These are phyloP conservation scores for Leishmania turanica DNA, from an alignment of 208 protist species.

Conservation along the genomic window DNA sequence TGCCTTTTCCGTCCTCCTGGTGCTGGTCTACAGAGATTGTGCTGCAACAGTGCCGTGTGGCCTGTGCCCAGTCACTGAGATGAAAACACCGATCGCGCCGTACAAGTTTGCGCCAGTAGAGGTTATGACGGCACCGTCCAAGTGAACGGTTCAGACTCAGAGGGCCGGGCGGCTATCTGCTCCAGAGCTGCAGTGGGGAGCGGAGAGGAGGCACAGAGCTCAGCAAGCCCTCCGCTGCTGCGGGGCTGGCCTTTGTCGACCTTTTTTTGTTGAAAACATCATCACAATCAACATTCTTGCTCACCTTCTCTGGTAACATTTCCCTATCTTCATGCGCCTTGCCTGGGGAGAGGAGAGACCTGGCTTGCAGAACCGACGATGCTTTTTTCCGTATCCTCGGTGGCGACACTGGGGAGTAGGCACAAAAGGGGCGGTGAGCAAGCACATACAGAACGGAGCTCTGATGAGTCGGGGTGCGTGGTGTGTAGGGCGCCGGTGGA, in stretches of 20 bases:
- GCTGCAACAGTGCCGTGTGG: not conserved
- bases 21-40: not conserved
- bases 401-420: not conserved
- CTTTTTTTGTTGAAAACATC: not conserved
- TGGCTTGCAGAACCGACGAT: not conserved
- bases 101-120: not conserved
- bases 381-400: not conserved
- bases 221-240: not conserved
- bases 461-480: not conserved
- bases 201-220: not conserved
- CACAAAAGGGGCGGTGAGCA: not conserved
- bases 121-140: conserved; percentile 1
- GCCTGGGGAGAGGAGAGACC: not conserved
- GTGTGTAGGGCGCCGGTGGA: not conserved
- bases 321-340: not conserved
- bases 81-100: not conserved
- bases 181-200: not conserved
- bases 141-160: not conserved
- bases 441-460: not conserved
- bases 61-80: not conserved
- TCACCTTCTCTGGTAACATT: not conserved
- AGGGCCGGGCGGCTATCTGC: not conserved
- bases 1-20: not conserved
- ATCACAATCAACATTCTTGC: not conserved
- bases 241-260: not conserved